Base-by-base conservation (phyloP, 805 yeast species). In the Kazachstania bromeliacearum region DNA sequence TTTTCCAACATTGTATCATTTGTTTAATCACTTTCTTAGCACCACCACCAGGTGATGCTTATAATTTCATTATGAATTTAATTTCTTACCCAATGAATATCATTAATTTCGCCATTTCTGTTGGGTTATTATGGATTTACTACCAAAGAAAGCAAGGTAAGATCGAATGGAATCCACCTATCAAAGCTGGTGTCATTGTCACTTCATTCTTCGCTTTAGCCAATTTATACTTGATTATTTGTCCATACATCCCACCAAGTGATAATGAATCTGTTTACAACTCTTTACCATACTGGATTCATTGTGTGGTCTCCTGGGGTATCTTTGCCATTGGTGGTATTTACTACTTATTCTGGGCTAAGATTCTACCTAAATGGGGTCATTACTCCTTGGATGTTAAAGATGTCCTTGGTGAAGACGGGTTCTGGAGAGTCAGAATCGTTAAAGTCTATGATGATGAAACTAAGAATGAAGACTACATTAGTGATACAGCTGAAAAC, bases 41-140 rank as follows among this genome's bases (percentile, higher is more conserved):
- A 4, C 84, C 85, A 28, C 89, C 92, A 14, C 83, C 88, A 18
- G 94, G 92, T 39, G 94, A 83, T 53, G 94, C 94, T 33, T 84
- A 82, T 64, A 79, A 81, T 58, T 80, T 85, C 55, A 75, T 84
- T 46, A 57, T 81, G 58, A 83, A 85, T 60, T 67, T 85, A 64
- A 79, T 82, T 48, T 77, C 89, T 2, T 84, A 84, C 57, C 89
- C 94, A 34, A 71, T 78, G 63, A 79, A 84, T 51, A 78, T 84
- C 34, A 79, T 84, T 50, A 79, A 83, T 56, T 63, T 77, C 21
- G 65, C 67, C 30, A 75, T 84, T 27, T 77, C 81, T 13, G 49
- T 69, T 35, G 94, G 83, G 14, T 35, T 58, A 13, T 55, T 83
- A 33, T 71, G 68, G 53, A 59, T 81, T 34, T 72, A 77, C 54